phyloP scores from a whole-genome alignment of 73 alveolate genomes.

The Tetrahymena malaccensis region DNA sequence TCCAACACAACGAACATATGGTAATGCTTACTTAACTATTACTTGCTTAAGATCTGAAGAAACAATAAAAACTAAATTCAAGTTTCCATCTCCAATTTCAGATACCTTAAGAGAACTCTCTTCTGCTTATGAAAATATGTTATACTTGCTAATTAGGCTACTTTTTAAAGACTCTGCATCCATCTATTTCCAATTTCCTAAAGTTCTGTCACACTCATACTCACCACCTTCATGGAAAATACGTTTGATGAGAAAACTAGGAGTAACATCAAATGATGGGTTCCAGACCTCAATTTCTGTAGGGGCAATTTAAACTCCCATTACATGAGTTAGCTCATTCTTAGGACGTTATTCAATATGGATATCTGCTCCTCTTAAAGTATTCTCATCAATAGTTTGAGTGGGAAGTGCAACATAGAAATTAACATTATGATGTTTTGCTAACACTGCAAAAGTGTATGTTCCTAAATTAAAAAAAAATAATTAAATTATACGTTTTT shows the following conservation, averaged over 20 bases:
- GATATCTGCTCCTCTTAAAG: not conserved
- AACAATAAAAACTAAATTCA: not conserved
- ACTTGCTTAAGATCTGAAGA: not conserved
- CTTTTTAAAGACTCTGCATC: not conserved
- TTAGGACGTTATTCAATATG: not conserved
- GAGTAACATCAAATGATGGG: not conserved
- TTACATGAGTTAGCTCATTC: not conserved
- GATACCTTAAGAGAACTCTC: not conserved
- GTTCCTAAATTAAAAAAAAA: not conserved
- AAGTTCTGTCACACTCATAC: not conserved
- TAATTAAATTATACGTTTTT: too few relatives aligned
- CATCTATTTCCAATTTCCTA: not conserved
- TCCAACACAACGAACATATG: conserved; percentile 2
- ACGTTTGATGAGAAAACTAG: not conserved
- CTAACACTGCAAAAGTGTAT: not conserved
- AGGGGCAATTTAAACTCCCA: not conserved
- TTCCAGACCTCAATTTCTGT: not conserved
- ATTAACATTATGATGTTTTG: not conserved
- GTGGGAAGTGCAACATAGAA: not conserved
- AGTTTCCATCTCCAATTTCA: not conserved
- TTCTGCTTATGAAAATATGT: not conserved
- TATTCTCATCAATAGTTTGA: not conserved
- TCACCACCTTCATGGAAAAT: not conserved
- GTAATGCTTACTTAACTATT: not conserved
- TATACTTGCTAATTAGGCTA: not conserved